phyloP scores from a whole-genome alignment of 176 grass and related monocot species.

The Musa beccarii region DNA sequence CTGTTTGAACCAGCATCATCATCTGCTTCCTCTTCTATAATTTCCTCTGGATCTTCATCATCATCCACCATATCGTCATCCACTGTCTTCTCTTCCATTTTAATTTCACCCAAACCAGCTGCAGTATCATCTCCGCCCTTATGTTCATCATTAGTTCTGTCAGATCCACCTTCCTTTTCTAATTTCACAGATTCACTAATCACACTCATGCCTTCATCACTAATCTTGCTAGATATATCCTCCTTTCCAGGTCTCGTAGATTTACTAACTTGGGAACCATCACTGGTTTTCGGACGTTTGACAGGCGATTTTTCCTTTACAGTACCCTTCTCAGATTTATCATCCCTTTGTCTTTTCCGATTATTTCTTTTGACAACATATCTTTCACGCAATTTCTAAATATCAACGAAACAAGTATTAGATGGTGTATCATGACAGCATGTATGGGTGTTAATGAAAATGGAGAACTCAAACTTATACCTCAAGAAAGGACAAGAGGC shows the following conservation, averaged over 20 bases:
- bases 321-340: constrained; percentile 61
- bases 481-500: constrained; percentile 89
- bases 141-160: constrained; percentile 28
- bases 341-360: constrained; percentile 83
- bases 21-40: constrained; percentile 68
- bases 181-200: constrained; percentile 27
- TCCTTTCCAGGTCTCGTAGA: constrained; percentile 21
- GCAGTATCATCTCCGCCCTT: constrained; percentile 21
- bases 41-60: constrained; percentile 64
- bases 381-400: constrained; percentile 50
- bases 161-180: constrained; percentile 26
- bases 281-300: constrained; percentile 48
- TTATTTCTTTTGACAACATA: constrained; percentile 59
- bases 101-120: constrained; percentile 25
- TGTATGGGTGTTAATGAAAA: neutral
- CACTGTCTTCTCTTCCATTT: constrained; percentile 30
- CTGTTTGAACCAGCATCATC: constrained; percentile 20
- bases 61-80: constrained; percentile 18
- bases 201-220: constrained; percentile 22
- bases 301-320: constrained; percentile 29
- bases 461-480: constrained; percentile 30
- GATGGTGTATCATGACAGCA: constrained; percentile 3
- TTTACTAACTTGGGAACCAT: constrained; percentile 29
- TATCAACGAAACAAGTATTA: constrained; percentile 13
- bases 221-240: constrained; percentile 25